phyloP scores from a whole-genome alignment of 1,139 yeast genomes.

The Pneumocystis murina region DNA sequence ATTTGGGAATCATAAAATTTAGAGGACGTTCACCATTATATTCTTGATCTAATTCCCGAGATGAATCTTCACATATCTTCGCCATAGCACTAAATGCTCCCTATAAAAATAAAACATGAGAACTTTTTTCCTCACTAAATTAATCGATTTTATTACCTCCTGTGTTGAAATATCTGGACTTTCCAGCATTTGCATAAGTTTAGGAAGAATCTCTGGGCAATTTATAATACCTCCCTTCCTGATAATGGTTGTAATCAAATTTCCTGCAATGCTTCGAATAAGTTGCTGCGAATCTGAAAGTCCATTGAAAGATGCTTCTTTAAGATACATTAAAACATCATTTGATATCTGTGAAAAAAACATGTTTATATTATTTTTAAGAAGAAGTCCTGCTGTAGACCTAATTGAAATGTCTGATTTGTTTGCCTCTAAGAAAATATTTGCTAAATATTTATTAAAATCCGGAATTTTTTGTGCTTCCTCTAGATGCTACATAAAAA shows the following conservation, averaged over 20 bases:
- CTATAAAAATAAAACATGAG: slow-evolving; percentile 38
- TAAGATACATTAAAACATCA: slow-evolving; percentile 38
- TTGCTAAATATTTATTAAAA: slow-evolving; percentile 60
- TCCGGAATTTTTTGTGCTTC: slow-evolving; percentile 51
- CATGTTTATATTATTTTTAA: slow-evolving; percentile 54
- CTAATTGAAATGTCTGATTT: slow-evolving; percentile 42
- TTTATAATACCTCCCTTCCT: slow-evolving; percentile 50
- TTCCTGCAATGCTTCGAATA: slow-evolving; percentile 79
- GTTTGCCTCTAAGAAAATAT: slow-evolving; percentile 43
- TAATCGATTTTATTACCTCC: neutral
- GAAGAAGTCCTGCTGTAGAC: slow-evolving; percentile 76
- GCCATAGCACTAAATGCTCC: slow-evolving; percentile 71
- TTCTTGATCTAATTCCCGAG: slow-evolving; percentile 41
- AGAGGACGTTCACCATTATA: slow-evolving; percentile 55
- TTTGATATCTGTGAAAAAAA: slow-evolving; percentile 21
- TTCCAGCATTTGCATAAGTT: slow-evolving; percentile 38
- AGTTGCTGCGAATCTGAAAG: slow-evolving; percentile 42
- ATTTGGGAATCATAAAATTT: slow-evolving; percentile 49
- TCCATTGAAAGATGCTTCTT: slow-evolving; percentile 54
- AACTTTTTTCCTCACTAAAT: slow-evolving; percentile 23
- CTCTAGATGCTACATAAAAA: slow-evolving; percentile 36
- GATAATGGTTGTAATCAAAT: slow-evolving; percentile 71
- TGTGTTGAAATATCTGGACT: slow-evolving; percentile 1
- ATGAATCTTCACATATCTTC: slow-evolving; percentile 79
- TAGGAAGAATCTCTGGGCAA: slow-evolving; percentile 66